Base-by-base conservation (phyloP, 1,139 yeast species). In the Candida glucosophila region DNA sequence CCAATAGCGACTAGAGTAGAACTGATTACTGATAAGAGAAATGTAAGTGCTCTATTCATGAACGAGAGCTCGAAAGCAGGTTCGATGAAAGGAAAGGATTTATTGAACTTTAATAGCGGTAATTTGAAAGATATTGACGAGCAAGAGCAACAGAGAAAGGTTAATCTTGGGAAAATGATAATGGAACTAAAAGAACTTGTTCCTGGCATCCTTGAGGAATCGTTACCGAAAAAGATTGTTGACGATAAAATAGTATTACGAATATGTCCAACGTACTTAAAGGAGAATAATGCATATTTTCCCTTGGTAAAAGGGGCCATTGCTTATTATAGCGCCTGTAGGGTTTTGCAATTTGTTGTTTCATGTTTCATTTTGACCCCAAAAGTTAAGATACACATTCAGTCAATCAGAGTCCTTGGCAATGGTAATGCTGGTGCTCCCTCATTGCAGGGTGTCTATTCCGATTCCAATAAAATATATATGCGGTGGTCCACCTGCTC, bases 401-500 rank as follows among this genome's bases (percentile, higher is more conserved):
- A 60, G 20, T 58, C 62, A 13, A 45, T 73, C 5, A 52, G 52
- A 28, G 53, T 50, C 11, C 27, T 24, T 8, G 32, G 38, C 9
- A 30, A 23, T 23, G 47, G 43, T 17, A 40, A 52, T 15, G 48
- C 49, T 27, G 5, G 14, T 5, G 6, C n/a, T 6, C 20, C 11
- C 5, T 12, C 14, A 5, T 6, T 9, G 5, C 10, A 10, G 12
- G 60, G 66, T 18, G 47, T 65, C 5, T 57, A 57, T 26, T 52
- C 51, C 3, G 49, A 55, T 23, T 52, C 75, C 6, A 72, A 77
- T 14, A 76, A 75, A 36, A 50, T 78, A 14, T 52, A 67, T 15
- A 49, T 78, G 3, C 58, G 77, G 30, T 78, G 85, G 83, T 56
- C 66, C 26, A 77, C 82, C 1, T 76, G 83, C 39, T 42, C 52